Percentiles rank a stretch among this genome's conserved stretches.
These are phyloP conservation scores for Citrus maxima DNA, from an alignment of 345 rosid species.

Conservation along the genomic window DNA sequence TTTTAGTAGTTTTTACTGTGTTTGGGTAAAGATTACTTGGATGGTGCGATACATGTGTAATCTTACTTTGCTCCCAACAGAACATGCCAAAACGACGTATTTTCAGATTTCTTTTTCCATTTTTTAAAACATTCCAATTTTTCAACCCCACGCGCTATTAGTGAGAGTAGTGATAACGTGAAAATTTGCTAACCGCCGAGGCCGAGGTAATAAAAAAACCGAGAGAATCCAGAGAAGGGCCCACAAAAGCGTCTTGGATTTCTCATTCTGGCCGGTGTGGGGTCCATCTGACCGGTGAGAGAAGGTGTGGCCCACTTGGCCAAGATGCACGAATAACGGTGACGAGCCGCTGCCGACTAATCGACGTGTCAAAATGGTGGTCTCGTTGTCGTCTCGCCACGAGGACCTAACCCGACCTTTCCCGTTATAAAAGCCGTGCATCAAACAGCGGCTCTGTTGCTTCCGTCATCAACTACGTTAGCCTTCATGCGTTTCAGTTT, in stretches of 20 bases:
- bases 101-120: not conserved
- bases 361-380: not conserved
- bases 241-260: not conserved
- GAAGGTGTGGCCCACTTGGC: not conserved
- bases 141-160: not conserved
- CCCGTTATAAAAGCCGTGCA: not conserved
- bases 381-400: slow-evolving; percentile 19
- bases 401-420: slow-evolving; percentile 2
- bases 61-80: not conserved
- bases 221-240: not conserved
- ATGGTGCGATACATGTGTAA: not conserved
- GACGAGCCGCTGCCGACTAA: slow-evolving; percentile 56
- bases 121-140: not conserved
- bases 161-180: not conserved
- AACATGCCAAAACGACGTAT: slow-evolving; percentile 7
- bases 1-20: not conserved
- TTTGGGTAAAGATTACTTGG: not conserved
- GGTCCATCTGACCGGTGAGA: not conserved
- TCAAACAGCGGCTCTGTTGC: not conserved
- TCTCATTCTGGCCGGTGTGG: not conserved
- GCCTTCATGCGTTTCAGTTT: not conserved
- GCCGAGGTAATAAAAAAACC: not conserved
- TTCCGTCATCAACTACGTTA: not conserved
- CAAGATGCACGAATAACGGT: slow-evolving; percentile 38
- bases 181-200: not conserved